Base-by-base conservation (phyloP, 352 stramenopile genomes). In the Pythium biforme region DNA sequence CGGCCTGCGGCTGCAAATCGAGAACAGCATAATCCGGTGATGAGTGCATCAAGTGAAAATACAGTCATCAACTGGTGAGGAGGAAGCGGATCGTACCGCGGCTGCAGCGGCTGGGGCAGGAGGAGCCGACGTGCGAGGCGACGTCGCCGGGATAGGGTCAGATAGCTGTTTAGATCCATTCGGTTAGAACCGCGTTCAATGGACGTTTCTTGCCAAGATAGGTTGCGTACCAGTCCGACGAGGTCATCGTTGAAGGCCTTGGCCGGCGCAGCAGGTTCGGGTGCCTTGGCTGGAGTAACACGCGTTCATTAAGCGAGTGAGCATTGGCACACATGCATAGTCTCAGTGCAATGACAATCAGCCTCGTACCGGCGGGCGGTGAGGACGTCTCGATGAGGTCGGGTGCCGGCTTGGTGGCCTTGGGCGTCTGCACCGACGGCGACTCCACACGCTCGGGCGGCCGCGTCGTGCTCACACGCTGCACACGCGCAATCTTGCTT, bases 161-260 rank as follows among this genome's bases (percentile, higher is more conserved):
- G 80, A 69, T 23, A 92, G 55, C 82, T 92, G 31, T 7, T 20
- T 17, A 62, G 26, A 26, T 25, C 12, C 27, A 43, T 10, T 8
- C 14, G 31, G 31, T 37, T 37, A 37, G 31, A 37, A n/a, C n/a
- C n/a, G n/a, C n/a, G n/a, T n/a, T n/a, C n/a, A n/a, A n/a, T n/a
- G n/a, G n/a, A n/a, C n/a, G n/a, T 34, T 34, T 34, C 31, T 34
- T 43, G 1, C 34, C 37, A 43, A 37, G 31, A n/a, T n/a, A n/a
- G n/a, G n/a, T n/a, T 37, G 31, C 37, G 14, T 34, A 94, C 84
- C 62, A 94, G 72, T 2, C 85, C 85, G 47, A 94, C 83, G 34
- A 94, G 73, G 59, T 94, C 85, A 56, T 94, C 77, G 29, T 94
- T 91, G 55, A 92, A 92, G 9, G 74, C 71, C 54, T 94, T 92